Percentiles rank a stretch among this genome's conserved stretches.
phyloP scores from a whole-genome alignment of 257 asterid genomes.

The Jacaranda copaia region DNA sequence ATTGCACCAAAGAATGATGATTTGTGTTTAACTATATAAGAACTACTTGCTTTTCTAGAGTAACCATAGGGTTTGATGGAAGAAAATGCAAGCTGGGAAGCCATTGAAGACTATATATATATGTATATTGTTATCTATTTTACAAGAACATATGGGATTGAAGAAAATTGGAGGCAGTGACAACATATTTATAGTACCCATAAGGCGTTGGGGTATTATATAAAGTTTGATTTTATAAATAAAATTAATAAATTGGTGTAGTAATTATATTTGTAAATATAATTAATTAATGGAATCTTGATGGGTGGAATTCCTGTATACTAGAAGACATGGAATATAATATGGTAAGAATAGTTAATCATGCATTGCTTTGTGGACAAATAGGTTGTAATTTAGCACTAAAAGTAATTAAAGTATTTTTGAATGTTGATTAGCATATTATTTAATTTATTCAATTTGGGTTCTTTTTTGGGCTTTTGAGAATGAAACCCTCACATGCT shows the following conservation, averaged over 20 bases:
- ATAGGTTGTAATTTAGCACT: conserved; percentile 28
- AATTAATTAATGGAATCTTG: conserved; percentile 55
- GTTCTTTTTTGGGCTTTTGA: too few relatives aligned
- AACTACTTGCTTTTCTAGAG: conserved; percentile 6
- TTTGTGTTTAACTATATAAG: conserved; percentile 40
- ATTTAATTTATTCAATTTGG: too few relatives aligned
- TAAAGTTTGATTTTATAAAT: background rate
- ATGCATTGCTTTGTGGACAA: conserved; percentile 37
- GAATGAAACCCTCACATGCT: too few relatives aligned
- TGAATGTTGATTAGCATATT: too few relatives aligned
- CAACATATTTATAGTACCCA: conserved; percentile 44
- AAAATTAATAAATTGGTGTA: background rate
- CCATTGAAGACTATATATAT: conserved; percentile 49
- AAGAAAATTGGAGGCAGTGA: conserved; percentile 18
- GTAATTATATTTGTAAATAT: background rate
- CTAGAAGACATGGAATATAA: conserved; percentile 51
- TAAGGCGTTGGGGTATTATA: background rate
- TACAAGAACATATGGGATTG: conserved; percentile 17
- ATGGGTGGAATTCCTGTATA: conserved; percentile 53
- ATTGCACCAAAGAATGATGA: conserved; percentile 30
- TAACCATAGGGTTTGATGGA: conserved; percentile 35
- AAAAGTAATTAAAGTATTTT: background rate
- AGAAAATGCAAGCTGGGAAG: conserved; percentile 51
- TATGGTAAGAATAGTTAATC: background rate
- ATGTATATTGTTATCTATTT: background rate